phyloP scores from a whole-genome alignment of 106 monocot species.

The Allium cepa region DNA sequence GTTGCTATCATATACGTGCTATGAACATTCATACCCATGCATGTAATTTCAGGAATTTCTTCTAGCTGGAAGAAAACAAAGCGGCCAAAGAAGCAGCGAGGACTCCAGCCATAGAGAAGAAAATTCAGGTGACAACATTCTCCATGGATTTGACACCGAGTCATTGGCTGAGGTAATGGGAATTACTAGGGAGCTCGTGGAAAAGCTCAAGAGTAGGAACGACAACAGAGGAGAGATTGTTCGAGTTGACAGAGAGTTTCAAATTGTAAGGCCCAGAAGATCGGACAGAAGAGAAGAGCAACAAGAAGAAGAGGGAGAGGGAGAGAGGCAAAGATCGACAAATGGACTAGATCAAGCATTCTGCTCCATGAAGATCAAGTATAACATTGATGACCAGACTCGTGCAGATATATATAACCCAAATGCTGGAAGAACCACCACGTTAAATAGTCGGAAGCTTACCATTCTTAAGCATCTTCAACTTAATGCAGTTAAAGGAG shows the following conservation, averaged over 20 bases:
- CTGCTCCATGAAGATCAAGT: conserved; percentile 30
- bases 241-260: background rate
- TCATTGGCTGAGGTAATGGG: conserved; percentile 1
- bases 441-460: conserved; percentile 41
- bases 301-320: background rate
- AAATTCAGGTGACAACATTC: background rate
- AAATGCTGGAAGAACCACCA: conserved; percentile 20
- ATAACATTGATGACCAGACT: conserved; percentile 41
- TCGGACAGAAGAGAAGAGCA: background rate
- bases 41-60: conserved; percentile 6
- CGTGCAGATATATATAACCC: conserved; percentile 39
- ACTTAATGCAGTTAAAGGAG: conserved; percentile 29
- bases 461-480: conserved; percentile 33
- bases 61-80: conserved; percentile 12
- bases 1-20: too few relatives aligned
- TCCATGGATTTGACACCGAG: conserved; percentile 11
- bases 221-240: conserved; percentile 16
- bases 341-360: conserved; percentile 50
- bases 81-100: background rate
- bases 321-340: conserved; percentile 2
- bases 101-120: background rate
- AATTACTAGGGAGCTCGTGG: conserved; percentile 3
- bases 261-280: background rate
- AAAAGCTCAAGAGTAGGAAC: conserved; percentile 9
- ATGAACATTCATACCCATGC: too few relatives aligned